Evolutionary conservation across 2,329 filamentous ascomycete species (phyloP).

Genomic region (Zopfia rhizophila): DNA sequence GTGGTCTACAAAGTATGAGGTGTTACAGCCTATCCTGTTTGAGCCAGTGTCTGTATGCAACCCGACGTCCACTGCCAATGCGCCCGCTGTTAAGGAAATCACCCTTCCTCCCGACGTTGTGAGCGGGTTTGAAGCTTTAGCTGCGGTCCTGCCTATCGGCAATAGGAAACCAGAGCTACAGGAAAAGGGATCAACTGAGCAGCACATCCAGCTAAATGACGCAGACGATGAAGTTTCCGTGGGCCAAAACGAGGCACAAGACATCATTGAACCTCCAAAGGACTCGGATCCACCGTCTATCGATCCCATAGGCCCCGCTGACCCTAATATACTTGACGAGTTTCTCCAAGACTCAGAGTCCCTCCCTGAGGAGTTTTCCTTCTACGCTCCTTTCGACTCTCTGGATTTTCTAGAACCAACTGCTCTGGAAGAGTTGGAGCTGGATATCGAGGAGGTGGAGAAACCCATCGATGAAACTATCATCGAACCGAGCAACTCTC

Average conservation of each 20-base stretch:
- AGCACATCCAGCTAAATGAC: conserved; percentile 32
- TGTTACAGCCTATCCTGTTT: conserved; percentile 49
- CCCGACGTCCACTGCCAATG: conserved; percentile 19
- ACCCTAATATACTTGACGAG: conserved; percentile 38
- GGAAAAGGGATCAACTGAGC: conserved; percentile 22
- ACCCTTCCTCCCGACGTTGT: conserved; percentile 43
- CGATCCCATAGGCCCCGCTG: conserved; percentile 35
- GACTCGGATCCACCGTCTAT: conserved; percentile 29
- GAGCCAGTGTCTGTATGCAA: conserved; percentile 29
- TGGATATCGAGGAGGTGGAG: conserved; percentile 33
- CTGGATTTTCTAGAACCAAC: conserved; percentile 38
- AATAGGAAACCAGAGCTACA: conserved; percentile 33
- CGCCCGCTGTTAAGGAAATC: conserved; percentile 17
- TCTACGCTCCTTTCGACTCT: conserved; percentile 38
- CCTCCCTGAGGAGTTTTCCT: conserved; percentile 35
- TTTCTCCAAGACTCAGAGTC: conserved; percentile 33
- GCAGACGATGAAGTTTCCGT: conserved; percentile 30
- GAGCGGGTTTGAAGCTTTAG: conserved; percentile 47
- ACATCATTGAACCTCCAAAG: conserved; percentile 33
- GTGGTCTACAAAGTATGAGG: conserved; percentile 62
- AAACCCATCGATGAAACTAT: conserved; percentile 10
- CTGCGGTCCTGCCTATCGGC: conserved; percentile 46
- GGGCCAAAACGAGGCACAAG: conserved; percentile 36
- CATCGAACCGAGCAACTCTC: conserved; percentile 27
- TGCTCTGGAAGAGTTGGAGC: conserved; percentile 28